Base-by-base conservation (phyloP, 75 land plant genomes). In the Larix kaempferi region DNA sequence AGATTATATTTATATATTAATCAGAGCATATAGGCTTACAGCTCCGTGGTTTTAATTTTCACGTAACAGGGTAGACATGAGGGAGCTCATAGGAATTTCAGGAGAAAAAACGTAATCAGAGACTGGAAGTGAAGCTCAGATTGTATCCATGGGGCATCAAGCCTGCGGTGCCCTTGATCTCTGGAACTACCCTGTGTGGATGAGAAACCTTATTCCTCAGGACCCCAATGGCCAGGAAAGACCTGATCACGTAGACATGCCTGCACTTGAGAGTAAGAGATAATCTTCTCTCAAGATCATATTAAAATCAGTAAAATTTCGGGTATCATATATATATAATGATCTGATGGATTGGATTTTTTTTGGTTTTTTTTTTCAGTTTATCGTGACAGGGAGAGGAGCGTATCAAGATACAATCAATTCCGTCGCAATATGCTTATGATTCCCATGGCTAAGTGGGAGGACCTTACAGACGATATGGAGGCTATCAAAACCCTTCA, bases 161-260 rank as follows among this genome's bases (percentile, higher is more conserved):
- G 44, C 92, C 17, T 71, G 90, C 64, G 94, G 94, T 11, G 88
- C 90, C 5, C 78, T 92, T 54, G 55, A 75, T 23, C 73, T 90
- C 10, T 92, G 87, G 85, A 92, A 89, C 83, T 89, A 92, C 61
- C 92, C 94, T 12, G 49, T 61, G 14, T 92, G 86, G 88, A 73
- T 92, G 84, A 86, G 94, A 41, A 29, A 80, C 78, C 84, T 90
- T 39, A 58, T 84, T 29, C 56, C 83, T 16, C 84, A 89, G 22
- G 82, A 89, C 59, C 75, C 79, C 3, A 78, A 89, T 78, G 94
- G 94, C n/a, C 74, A 74, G 15, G 78, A 80, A 5, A 74, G 91
- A 71, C 80, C 84, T 12, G 83, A 87, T 57, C 86, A 41, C 17
- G 79, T 92, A 22, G 92, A 92, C 73, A 41, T 92, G 87, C 84